Evolutionary conservation across 768 basidiomycete genomes (phyloP), one percentile per base, ranked within the genome.

Genomic region (Sutorius australiensis): DNA sequence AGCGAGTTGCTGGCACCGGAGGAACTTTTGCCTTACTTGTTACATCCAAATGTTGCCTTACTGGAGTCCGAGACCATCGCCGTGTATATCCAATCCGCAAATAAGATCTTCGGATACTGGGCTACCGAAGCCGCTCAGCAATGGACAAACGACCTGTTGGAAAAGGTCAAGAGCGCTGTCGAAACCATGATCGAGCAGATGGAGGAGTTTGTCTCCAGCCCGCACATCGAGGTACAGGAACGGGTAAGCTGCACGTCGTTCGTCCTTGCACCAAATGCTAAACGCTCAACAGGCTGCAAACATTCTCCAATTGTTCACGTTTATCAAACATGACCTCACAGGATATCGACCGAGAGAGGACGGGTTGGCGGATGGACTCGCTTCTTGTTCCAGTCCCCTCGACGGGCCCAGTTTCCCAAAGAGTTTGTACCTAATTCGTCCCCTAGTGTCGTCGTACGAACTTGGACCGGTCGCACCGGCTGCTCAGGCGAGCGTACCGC

Each of bases 181-280:
- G 80, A 84, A 38, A 76, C 76, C 24, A 74, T 91, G 51, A 71
- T 86, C 27, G 73, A 68, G 12, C 79, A 82, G n/a, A 70, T 92
- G 48, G 65, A 72, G 14, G 75, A 77, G 5, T 86, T 93, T 60
- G 74, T 79, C 24, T 68, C 72, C 10, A 86, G 80, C 61, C 70
- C 78, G 1, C 79, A 95, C 61, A 83, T 93, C 42, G 95, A 98
- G 63, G 86, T 98, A 11, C 94, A 97, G 71, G 95, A 98, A 69
- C 78, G 95, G 63, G 92, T 92, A 57, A 57, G 85, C 73, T 28
- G 9, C 32, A 30, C n/a, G 13, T 56, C 33, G 28, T 40, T 34
- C 0, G 6, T 42, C 13, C 14, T 9, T 19, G 7, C 13, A 8
- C 17, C n/a, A 24, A 53, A 55, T 53, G 36, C 17, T 33, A 41